Evolutionary conservation across 2,329 filamentous ascomycete species (phyloP).

Genomic region (Amphichorda felina): DNA sequence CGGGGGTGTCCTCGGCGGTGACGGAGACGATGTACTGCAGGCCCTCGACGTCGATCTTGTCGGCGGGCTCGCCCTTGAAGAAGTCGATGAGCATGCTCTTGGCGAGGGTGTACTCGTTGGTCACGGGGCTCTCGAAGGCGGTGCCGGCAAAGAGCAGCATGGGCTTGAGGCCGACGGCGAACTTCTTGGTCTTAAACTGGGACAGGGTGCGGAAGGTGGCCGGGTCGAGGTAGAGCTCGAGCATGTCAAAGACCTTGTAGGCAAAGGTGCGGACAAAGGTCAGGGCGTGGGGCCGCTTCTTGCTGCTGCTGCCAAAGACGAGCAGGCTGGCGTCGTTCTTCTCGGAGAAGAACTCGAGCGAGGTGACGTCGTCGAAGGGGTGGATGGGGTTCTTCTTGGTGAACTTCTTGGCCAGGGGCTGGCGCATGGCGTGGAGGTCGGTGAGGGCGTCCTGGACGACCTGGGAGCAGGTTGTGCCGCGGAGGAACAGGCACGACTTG

Average conservation of each 20-base stretch:
- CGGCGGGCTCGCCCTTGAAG: conserved; percentile 65
- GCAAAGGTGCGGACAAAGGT: conserved; percentile 76
- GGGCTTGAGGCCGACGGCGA: conserved; percentile 74
- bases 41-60: conserved; percentile 88
- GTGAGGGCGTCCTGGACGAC: conserved; percentile 72
- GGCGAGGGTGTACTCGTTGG: conserved; percentile 70
- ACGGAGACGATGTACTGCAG: conserved; percentile 84
- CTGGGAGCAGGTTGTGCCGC: conserved; percentile 75
- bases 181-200: conserved; percentile 67
- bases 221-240: conserved; percentile 75
- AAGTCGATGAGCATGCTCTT: conserved; percentile 85
- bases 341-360: conserved; percentile 87
- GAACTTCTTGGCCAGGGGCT: conserved; percentile 79
- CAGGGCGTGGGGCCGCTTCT: conserved; percentile 89
- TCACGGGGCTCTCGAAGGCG: conserved; percentile 71
- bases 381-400: conserved; percentile 94
- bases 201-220: conserved; percentile 56
- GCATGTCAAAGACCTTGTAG: conserved; percentile 86
- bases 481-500: conserved; percentile 81
- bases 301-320: conserved; percentile 74
- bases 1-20: conserved; percentile 53
- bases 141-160: conserved; percentile 86
- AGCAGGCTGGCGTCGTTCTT: conserved; percentile 91
- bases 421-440: conserved; percentile 76
- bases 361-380: conserved; percentile 82